phyloP scores from a whole-genome alignment of 768 basidiomycete species.

The Kwoniella bestiolae region DNA sequence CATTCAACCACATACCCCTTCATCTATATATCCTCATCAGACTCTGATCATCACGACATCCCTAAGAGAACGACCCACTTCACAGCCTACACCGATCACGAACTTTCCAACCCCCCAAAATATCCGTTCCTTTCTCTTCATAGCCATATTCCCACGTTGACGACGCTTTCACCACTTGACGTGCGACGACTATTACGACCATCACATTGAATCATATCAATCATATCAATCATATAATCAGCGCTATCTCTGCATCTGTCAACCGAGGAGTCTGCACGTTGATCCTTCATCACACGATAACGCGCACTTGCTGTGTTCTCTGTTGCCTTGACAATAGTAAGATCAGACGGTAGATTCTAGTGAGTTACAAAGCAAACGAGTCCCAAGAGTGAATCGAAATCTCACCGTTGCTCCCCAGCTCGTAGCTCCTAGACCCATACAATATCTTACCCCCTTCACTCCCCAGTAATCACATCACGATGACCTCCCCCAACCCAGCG shows the following conservation, averaged over 20 bases:
- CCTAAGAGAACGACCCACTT: neutral
- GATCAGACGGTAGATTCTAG: no score
- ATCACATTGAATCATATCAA: neutral
- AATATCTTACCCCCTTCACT: neutral
- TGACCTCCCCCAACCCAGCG: conserved; percentile 19
- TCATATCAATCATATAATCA: neutral
- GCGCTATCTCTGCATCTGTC: no score
- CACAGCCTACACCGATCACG: neutral
- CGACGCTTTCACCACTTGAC: conserved; percentile 8
- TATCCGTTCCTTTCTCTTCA: conserved; percentile 4
- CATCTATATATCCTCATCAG: neutral
- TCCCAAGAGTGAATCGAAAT: no score
- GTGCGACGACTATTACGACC: neutral
- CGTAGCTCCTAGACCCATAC: neutral
- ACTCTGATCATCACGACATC: neutral
- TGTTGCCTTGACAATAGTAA: neutral
- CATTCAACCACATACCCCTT: no score
- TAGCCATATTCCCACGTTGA: conserved; percentile 15
- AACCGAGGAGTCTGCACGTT: no score
- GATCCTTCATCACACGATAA: neutral
- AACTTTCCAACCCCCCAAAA: no score
- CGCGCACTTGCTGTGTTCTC: neutral
- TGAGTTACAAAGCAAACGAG: no score
- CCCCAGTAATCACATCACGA: neutral
- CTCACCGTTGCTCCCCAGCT: neutral